A percentile compares a stretch with the other conserved stretches of the same genome.
phyloP scores from a whole-genome alignment of 176 grass and related monocot genomes.

The Triticum turgidum region DNA sequence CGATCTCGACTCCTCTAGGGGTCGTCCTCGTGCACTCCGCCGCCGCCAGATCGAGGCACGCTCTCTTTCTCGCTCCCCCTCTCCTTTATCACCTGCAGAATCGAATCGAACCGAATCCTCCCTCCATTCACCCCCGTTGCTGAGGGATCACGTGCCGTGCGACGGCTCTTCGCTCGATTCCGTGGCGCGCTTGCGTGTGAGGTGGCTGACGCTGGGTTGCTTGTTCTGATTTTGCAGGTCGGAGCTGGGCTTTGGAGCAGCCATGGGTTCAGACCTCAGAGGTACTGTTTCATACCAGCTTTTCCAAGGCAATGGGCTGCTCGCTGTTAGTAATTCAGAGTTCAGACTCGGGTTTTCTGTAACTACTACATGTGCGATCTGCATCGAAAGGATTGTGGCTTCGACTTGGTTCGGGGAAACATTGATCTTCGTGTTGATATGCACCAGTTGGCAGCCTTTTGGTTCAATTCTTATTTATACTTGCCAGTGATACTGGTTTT shows the following conservation, averaged over 20 bases:
- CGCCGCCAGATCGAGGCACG: background rate
- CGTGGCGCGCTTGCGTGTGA: background rate
- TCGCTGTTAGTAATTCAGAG: background rate
- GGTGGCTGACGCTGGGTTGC: background rate
- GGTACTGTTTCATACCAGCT: slow-evolving; percentile 5
- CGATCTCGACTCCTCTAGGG: background rate
- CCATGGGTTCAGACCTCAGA: slow-evolving; percentile 43
- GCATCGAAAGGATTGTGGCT: background rate
- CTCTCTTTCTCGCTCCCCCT: too few relatives aligned
- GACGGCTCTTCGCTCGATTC: background rate
- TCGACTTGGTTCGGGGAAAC: background rate
- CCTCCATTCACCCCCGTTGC: background rate
- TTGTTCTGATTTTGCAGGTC: slow-evolving; percentile 3
- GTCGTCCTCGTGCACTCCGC: slow-evolving; percentile 12
- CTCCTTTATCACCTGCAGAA: background rate
- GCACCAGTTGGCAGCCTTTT: background rate
- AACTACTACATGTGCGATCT: background rate
- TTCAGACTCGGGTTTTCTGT: background rate
- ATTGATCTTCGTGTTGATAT: background rate
- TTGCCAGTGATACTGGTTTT: background rate
- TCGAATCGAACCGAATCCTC: background rate
- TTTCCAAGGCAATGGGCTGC: background rate
- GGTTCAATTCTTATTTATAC: background rate
- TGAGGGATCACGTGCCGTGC: background rate
- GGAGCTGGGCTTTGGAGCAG: background rate